Evolutionary conservation across 1,139 yeast species (phyloP).

Genomic region (Lodderomyces theae): DNA sequence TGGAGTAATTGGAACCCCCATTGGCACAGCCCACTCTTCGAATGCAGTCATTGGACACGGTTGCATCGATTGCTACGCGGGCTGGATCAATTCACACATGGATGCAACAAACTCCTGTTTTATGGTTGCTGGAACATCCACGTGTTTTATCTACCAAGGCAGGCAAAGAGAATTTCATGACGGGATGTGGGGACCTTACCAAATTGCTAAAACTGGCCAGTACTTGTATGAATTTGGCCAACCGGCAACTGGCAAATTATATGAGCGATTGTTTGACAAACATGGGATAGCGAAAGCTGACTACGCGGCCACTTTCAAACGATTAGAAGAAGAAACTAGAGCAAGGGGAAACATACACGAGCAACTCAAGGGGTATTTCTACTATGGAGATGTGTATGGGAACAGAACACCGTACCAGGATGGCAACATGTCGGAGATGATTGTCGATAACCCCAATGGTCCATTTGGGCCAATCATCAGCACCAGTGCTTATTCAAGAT

Average conservation of each 20-base stretch:
- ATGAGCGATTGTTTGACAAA: slow-evolving; percentile 38
- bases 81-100: slow-evolving; percentile 43
- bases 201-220: slow-evolving; percentile 21
- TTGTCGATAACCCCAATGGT: slow-evolving; percentile 45
- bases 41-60: slow-evolving; percentile 37
- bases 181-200: slow-evolving; percentile 62
- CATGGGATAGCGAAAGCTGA: slow-evolving; percentile 18
- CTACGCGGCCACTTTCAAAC: slow-evolving; percentile 28
- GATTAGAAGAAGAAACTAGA: slow-evolving; percentile 31
- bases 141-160: slow-evolving; percentile 46
- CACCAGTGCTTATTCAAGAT: not conserved
- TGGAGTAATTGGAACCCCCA: slow-evolving; percentile 8
- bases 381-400: slow-evolving; percentile 56
- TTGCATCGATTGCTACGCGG: slow-evolving; percentile 57
- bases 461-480: slow-evolving; percentile 14
- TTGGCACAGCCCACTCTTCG: slow-evolving; percentile 7
- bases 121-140: slow-evolving; percentile 62
- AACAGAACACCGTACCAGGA: slow-evolving; percentile 56
- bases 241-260: slow-evolving; percentile 54
- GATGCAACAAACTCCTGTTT: slow-evolving; percentile 25
- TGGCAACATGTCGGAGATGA: slow-evolving; percentile 46
- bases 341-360: slow-evolving; percentile 26
- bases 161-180: slow-evolving; percentile 19
- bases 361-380: slow-evolving; percentile 35
- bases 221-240: slow-evolving; percentile 53